Evolutionary conservation across 805 yeast species (phyloP), one percentile per base, ranked within the genome.

Genomic region (Nakazawaea populi): DNA sequence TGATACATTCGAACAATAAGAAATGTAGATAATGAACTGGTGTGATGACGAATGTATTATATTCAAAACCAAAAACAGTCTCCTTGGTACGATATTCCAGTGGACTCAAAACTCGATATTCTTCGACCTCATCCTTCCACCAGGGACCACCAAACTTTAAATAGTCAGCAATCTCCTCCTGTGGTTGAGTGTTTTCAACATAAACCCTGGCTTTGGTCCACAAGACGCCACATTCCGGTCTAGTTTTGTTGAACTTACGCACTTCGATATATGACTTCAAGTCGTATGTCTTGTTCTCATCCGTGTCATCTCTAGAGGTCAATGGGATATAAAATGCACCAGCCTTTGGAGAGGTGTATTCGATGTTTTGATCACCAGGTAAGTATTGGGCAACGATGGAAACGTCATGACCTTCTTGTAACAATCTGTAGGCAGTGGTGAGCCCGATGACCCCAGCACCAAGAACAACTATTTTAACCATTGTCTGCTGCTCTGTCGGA

Each of bases 321-420:
- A 81, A 79, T 11, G 85, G 77, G 46, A 70, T 71, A 87, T 89
- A 84, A 56, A 83, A 80, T 42, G 89, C 90, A 3, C 89, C 89
- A 0, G 89, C 89, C 60, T 72, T 77, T 1, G 89, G 88, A 0
- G 86, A 80, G 2, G 87, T 74, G 60, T 81, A 84, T 6, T 73
- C 73, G 34, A 73, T 66, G 47, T 73, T 72, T 27, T 71, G 48
- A 52, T 62, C 51, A 58, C 44, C 54, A 55, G 29, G 54, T 8
- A 52, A 35, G 24, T 7, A 59, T 32, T 68, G 63, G 1, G 75
- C 75, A 2, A 78, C 58, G 27, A 78, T 64, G 2, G 74, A 65
- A 5, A 77, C 76, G n/a, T 65, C 63, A 55, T 44, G 69, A 70
- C 11, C 72, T 72, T 38, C 64, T 60, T 51, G 68, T 58, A 1